Evolutionary conservation across 2,329 filamentous ascomycete genomes (phyloP).

Genomic region (Scedosporium aurantiacum): DNA sequence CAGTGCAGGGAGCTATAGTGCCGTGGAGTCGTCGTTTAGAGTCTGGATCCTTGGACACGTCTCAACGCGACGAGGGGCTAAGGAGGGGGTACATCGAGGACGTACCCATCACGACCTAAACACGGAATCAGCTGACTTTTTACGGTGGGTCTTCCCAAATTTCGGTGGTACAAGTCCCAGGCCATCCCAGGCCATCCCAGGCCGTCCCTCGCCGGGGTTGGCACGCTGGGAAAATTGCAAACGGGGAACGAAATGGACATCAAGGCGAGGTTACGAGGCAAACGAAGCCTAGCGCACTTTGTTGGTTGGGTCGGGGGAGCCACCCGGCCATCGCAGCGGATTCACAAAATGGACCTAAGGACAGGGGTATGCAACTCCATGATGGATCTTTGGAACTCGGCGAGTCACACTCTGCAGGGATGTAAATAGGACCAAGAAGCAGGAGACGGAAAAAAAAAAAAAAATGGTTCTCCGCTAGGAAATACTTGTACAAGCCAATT

Average conservation of each 20-base stretch:
- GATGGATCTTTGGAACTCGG: not conserved
- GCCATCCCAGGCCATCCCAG: not conserved
- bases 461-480: not conserved
- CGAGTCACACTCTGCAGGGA: not conserved
- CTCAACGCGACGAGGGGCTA: not conserved
- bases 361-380: not conserved
- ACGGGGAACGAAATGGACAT: not conserved
- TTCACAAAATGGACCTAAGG: not conserved
- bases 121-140: slow-evolving; percentile 7
- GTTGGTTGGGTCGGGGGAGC: not conserved
- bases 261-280: not conserved
- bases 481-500: not conserved
- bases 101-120: not conserved
- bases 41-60: slow-evolving; percentile 1
- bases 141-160: not conserved
- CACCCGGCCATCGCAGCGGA: not conserved
- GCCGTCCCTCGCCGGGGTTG: not conserved
- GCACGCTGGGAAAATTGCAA: not conserved
- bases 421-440: not conserved
- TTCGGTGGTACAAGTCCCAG: not conserved
- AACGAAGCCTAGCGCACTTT: not conserved
- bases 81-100: not conserved
- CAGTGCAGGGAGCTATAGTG: not conserved
- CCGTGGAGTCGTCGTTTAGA: slow-evolving; percentile 1
- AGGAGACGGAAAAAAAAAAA: not conserved